Evolutionary conservation across 345 rosid species (phyloP).

Genomic region (Populus euphratica): DNA sequence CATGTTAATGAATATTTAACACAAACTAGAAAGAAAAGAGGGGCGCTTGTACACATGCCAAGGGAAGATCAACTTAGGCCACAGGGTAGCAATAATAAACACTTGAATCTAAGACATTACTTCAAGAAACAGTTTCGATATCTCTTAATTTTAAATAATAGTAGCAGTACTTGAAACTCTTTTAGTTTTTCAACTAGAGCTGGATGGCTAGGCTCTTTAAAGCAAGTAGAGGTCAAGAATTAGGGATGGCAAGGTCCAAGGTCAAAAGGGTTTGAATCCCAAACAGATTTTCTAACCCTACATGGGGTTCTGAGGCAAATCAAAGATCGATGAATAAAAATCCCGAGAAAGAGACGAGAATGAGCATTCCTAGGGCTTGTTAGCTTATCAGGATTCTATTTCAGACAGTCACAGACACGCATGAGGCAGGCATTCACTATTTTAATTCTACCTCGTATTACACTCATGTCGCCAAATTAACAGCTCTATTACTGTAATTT

Average conservation of each 20-base stretch:
- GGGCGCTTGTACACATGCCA: not conserved
- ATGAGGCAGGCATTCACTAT: conserved; percentile 19
- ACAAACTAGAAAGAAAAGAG: not conserved
- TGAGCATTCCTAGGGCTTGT: conserved; percentile 35
- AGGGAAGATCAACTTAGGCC: conserved; percentile 11
- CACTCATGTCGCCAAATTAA: conserved; percentile 11
- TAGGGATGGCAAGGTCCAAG: conserved; percentile 17
- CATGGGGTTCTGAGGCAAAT: conserved; percentile 18
- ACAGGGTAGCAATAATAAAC: not conserved
- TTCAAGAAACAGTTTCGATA: not conserved
- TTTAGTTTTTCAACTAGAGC: not conserved
- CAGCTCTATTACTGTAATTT: conserved; percentile 6
- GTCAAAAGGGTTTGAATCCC: conserved; percentile 35
- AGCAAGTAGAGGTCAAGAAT: no score
- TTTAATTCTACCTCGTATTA: not conserved
- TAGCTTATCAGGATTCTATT: conserved; percentile 26
- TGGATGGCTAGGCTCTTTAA: not conserved
- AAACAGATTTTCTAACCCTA: conserved; percentile 12
- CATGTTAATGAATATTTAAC: not conserved
- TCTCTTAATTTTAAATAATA: not conserved
- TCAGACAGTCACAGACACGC: conserved; percentile 25
- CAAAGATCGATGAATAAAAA: conserved; percentile 2
- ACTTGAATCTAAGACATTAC: not conserved
- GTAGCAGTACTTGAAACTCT: not conserved
- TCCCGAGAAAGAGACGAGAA: conserved; percentile 9